phyloP scores from a whole-genome alignment of 1,284 basidiomycete genomes.

The Heterobasidion irregulare region DNA sequence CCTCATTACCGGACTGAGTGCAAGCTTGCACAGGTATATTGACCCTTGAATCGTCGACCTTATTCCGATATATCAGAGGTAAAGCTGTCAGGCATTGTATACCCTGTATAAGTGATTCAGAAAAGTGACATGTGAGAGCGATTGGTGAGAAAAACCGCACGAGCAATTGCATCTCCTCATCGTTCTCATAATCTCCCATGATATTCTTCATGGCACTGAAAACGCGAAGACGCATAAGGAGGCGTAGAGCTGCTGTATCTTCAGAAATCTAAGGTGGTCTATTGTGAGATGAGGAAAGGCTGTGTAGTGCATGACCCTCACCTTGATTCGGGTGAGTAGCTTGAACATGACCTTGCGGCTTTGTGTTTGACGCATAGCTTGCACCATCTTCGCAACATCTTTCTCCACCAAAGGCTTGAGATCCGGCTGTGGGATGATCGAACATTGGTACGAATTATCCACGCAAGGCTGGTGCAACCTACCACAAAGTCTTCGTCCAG shows the following conservation, averaged over 20 bases:
- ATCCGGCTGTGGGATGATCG: slow-evolving; percentile 35
- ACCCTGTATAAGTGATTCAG: slow-evolving; percentile 34
- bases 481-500: slow-evolving; percentile 92
- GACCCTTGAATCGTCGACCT: slow-evolving; percentile 86
- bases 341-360: slow-evolving; percentile 81
- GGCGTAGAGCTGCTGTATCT: slow-evolving; percentile 71
- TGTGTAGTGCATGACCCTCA: background rate
- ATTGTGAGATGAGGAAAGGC: background rate
- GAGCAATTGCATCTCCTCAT: slow-evolving; percentile 64
- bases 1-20: slow-evolving; percentile 47
- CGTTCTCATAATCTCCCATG: slow-evolving; percentile 71
- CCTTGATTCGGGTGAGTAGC: slow-evolving; percentile 82
- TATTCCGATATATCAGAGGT: slow-evolving; percentile 87
- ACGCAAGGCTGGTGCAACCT: slow-evolving; percentile 13
- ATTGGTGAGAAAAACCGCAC: slow-evolving; percentile 34
- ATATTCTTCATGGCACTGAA: slow-evolving; percentile 91
- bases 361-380: slow-evolving; percentile 85
- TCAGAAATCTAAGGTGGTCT: slow-evolving; percentile 65
- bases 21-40: slow-evolving; percentile 56
- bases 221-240: slow-evolving; percentile 90
- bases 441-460: background rate
- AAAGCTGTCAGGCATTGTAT: slow-evolving; percentile 72
- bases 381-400: slow-evolving; percentile 87
- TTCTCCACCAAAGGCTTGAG: slow-evolving; percentile 71
- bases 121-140: slow-evolving; percentile 1